Evolutionary conservation across 352 stramenopile genomes (phyloP).

Genomic region (Globisporangium irregulare): DNA sequence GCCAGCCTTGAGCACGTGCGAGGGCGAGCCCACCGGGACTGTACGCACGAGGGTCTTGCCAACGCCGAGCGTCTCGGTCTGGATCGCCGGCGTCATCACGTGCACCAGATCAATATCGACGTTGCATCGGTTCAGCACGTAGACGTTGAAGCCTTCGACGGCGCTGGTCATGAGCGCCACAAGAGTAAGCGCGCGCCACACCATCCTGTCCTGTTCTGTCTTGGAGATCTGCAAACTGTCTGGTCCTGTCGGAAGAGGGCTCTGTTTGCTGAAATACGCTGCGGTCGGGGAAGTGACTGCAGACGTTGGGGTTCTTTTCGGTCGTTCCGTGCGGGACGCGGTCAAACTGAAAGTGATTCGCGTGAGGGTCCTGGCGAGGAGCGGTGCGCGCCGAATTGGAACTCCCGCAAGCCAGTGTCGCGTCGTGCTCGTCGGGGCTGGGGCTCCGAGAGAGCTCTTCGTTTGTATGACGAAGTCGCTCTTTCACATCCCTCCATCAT

Average conservation of each 20-base stretch:
- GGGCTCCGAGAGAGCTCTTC: not conserved
- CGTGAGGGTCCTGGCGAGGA: not conserved
- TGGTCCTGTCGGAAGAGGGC: not conserved
- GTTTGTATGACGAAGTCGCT: not conserved
- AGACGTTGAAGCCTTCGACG: constrained; percentile 36
- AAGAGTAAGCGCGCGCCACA: constrained; percentile 28
- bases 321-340: constrained; percentile 5
- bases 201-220: constrained; percentile 23
- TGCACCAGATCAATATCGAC: constrained; percentile 43
- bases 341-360: constrained; percentile 17
- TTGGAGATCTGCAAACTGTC: not conserved
- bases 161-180: constrained; percentile 32
- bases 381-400: not conserved
- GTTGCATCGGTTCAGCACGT: constrained; percentile 55
- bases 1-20: constrained; percentile 51
- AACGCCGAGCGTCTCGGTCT: constrained; percentile 25
- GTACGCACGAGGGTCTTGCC: constrained; percentile 36
- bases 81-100: constrained; percentile 23
- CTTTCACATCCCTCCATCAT: not conserved
- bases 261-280: constrained; percentile 11
- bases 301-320: constrained; percentile 11
- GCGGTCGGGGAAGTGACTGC: not conserved
- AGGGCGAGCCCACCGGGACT: constrained; percentile 27
- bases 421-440: not conserved
- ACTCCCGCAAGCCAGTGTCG: not conserved